A percentile compares a stretch with the other conserved stretches of the same genome.
Evolutionary conservation across 192 early-diverging fungal genomes (phyloP).

Genomic region (Umbelopsis sp.): DNA sequence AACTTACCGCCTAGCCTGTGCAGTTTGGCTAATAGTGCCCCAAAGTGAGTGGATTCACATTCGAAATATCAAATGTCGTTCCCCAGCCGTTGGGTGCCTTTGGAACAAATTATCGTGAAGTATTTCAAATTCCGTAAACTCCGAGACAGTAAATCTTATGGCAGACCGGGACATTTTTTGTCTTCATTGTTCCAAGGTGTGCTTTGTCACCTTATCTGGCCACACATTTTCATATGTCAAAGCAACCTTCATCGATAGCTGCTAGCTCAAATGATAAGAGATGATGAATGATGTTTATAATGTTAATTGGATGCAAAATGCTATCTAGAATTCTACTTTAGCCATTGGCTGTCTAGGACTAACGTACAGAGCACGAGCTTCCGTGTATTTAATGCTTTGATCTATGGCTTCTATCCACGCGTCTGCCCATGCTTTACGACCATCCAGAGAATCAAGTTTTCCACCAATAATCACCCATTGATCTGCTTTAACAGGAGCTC

Average conservation of each 20-base stretch:
- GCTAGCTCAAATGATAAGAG: too few species aligned
- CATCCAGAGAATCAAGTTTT: constrained; percentile 19
- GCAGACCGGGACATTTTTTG: background rate
- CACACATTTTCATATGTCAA: too few species aligned
- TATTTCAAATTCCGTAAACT: background rate
- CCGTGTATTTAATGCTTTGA: constrained; percentile 9
- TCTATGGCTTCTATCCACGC: constrained; percentile 29
- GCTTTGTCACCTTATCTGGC: too few species aligned
- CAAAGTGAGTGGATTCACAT: constrained; percentile 6
- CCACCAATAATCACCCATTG: constrained; percentile 32
- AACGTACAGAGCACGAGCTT: constrained; percentile 29
- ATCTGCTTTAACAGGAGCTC: constrained; percentile 21
- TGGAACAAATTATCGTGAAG: background rate
- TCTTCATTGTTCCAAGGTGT: background rate
- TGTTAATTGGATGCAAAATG: background rate
- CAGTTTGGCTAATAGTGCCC: background rate
- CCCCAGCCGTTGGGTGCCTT: constrained; percentile 12
- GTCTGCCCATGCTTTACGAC: constrained; percentile 30
- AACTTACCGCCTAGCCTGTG: background rate
- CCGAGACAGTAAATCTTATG: background rate
- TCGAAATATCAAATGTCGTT: background rate
- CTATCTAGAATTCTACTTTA: constrained; percentile 11
- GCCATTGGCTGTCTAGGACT: constrained; percentile 24
- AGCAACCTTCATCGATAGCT: too few species aligned
- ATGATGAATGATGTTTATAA: background rate